These are phyloP conservation scores for Neobulgaria alba DNA, from an alignment of 2,329 filamentous ascomycete genomes.

Conservation along the genomic window DNA sequence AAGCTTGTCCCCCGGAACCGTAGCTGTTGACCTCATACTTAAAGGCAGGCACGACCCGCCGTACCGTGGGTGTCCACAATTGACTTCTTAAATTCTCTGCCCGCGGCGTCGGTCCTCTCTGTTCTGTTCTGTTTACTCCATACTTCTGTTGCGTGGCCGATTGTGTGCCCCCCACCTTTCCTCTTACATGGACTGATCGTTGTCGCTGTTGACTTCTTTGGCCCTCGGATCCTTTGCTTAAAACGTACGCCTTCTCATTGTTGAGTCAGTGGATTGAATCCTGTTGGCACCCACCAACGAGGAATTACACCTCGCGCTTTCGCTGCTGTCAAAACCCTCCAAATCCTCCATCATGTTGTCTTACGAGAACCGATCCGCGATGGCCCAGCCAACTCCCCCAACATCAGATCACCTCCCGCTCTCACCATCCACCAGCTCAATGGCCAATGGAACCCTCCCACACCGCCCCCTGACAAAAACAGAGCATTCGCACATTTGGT, in stretches of 20 bases:
- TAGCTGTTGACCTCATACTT: background rate
- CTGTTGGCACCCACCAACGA: too few species aligned
- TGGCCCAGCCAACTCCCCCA: slow-evolving; percentile 19
- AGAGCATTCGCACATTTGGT: slow-evolving; percentile 61
- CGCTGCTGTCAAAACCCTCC: too few species aligned
- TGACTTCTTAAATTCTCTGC: background rate
- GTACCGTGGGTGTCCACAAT: background rate
- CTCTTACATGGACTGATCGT: background rate
- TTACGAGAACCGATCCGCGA: slow-evolving; percentile 23
- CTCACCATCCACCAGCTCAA: slow-evolving; percentile 9
- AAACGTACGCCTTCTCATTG: too few species aligned
- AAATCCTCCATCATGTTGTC: slow-evolving; percentile 26
- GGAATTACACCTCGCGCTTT: too few species aligned
- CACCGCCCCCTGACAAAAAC: slow-evolving; percentile 14
- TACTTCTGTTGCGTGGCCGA: background rate
- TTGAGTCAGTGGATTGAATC: too few species aligned
- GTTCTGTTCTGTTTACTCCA: background rate
- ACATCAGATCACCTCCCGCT: slow-evolving; percentile 23
- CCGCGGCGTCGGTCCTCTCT: background rate
- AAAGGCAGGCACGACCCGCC: background rate
- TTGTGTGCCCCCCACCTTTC: background rate
- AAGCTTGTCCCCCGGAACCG: too few species aligned
- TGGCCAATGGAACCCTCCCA: slow-evolving; percentile 12
- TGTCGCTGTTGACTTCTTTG: background rate
- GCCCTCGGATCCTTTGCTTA: too few species aligned